A percentile compares a stretch with the other conserved stretches of the same genome.
These are phyloP conservation scores for Xylariaceae sp. DNA, from an alignment of 2,329 filamentous ascomycete genomes.

Conservation along the genomic window DNA sequence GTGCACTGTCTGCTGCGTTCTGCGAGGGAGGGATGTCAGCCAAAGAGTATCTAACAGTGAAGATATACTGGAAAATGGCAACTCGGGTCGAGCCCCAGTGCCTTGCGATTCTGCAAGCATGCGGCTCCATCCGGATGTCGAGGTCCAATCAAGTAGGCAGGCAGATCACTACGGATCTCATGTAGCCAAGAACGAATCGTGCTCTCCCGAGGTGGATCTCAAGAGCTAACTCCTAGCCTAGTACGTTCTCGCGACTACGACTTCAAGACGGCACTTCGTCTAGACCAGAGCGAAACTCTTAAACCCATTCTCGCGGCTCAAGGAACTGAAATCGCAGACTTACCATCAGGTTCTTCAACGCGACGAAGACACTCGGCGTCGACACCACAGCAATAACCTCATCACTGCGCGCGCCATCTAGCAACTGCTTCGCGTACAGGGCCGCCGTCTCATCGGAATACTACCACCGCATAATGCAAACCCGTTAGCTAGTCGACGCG, in stretches of 20 bases:
- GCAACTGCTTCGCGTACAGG: conserved; percentile 64
- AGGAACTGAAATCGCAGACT: conserved; percentile 29
- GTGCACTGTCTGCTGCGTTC: conserved; percentile 29
- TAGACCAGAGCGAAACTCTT: background rate
- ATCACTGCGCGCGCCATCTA: conserved; percentile 60
- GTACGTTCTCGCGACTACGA: background rate
- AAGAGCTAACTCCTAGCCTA: background rate
- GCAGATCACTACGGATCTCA: background rate
- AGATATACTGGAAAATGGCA: no score
- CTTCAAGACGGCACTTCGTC: background rate
- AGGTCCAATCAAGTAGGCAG: background rate
- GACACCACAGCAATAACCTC: conserved; percentile 71
- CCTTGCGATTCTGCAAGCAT: background rate
- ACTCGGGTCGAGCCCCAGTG: no score
- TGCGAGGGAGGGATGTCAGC: conserved; percentile 11
- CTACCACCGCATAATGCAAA: conserved; percentile 40
- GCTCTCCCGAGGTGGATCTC: background rate
- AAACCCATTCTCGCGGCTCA: background rate
- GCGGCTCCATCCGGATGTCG: no score
- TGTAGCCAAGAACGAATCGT: background rate
- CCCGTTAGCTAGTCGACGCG: background rate
- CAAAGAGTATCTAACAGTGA: no score
- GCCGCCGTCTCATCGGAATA: conserved; percentile 74
- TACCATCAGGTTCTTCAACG: conserved; percentile 71
- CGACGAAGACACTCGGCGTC: conserved; percentile 76